These are phyloP conservation scores for Plasmodium blacklocki DNA, from an alignment of 169 alveolate species.

Conservation along the genomic window DNA sequence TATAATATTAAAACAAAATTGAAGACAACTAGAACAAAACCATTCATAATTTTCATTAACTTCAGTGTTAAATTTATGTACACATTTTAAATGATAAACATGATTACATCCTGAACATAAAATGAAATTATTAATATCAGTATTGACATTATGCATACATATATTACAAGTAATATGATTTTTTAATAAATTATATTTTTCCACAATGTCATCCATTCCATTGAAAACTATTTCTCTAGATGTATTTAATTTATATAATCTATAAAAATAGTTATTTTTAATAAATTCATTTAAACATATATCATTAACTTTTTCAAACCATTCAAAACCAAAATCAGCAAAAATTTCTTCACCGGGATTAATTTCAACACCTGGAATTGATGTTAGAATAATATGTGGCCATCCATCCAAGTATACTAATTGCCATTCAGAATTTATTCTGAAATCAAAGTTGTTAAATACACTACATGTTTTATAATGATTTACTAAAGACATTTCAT, in stretches of 20 bases:
- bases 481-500: slow-evolving; percentile 92
- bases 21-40: slow-evolving; percentile 68
- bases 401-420: slow-evolving; percentile 90
- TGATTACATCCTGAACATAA: slow-evolving; percentile 73
- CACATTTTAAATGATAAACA: slow-evolving; percentile 72
- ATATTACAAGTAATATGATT: slow-evolving; percentile 66
- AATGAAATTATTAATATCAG: slow-evolving; percentile 22
- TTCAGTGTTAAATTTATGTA: slow-evolving; percentile 41
- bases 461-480: slow-evolving; percentile 89
- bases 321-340: slow-evolving; percentile 93
- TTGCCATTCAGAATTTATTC: slow-evolving; percentile 93
- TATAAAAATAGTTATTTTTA: slow-evolving; percentile 35
- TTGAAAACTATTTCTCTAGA: slow-evolving; percentile 24
- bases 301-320: slow-evolving; percentile 91
- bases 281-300: slow-evolving; percentile 76
- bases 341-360: slow-evolving; percentile 92
- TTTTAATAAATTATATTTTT: slow-evolving; percentile 64
- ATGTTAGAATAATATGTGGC: slow-evolving; percentile 91
- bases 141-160: slow-evolving; percentile 65
- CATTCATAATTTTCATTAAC: slow-evolving; percentile 74
- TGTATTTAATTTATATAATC: slow-evolving; percentile 47
- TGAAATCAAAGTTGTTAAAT: slow-evolving; percentile 87
- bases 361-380: slow-evolving; percentile 87
- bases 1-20: slow-evolving; percentile 46
- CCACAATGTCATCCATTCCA: slow-evolving; percentile 65